Percentiles rank a stretch among this genome's conserved stretches.
phyloP scores from a whole-genome alignment of 192 early-diverging fungal genomes.

The Coemansia sp. region DNA sequence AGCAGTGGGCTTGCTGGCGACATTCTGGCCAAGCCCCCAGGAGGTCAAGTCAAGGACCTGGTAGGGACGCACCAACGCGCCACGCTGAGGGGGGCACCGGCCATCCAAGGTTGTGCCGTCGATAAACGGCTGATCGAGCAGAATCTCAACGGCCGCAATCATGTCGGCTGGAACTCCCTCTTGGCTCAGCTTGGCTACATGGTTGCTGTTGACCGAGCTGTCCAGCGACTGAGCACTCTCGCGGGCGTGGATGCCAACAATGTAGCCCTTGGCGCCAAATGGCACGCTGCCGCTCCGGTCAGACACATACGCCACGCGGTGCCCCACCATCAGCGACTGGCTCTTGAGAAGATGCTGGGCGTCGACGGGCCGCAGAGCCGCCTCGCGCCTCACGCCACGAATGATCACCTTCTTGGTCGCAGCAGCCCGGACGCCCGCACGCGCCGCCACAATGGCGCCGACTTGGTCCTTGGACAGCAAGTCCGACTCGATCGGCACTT shows the following conservation, averaged over 20 bases:
- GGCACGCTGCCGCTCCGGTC: conserved; percentile 67
- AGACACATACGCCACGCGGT: conserved; percentile 78
- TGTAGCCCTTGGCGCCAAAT: conserved; percentile 77
- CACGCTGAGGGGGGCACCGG: conserved; percentile 72
- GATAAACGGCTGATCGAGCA: conserved; percentile 85
- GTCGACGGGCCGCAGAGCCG: conserved; percentile 79
- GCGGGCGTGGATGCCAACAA: conserved; percentile 67
- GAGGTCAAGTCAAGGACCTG: conserved; percentile 73
- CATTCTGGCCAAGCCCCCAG: conserved; percentile 35
- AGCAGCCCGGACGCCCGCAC: background rate
- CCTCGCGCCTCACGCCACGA: conserved; percentile 42
- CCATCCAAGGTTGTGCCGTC: conserved; percentile 75
- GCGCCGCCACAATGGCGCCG: conserved; percentile 18
- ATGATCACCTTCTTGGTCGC: conserved; percentile 27
- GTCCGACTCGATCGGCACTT: conserved; percentile 39
- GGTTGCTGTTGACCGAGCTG: conserved; percentile 48
- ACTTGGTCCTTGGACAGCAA: conserved; percentile 28
- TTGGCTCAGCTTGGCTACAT: conserved; percentile 63
- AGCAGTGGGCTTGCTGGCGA: conserved; percentile 13
- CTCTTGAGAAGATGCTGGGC: conserved; percentile 65
- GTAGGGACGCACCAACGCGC: conserved; percentile 63
- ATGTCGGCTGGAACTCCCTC: conserved; percentile 49
- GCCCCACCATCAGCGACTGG: conserved; percentile 83
- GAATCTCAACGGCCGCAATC: conserved; percentile 74
- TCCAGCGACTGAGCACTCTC: conserved; percentile 3